phyloP scores from a whole-genome alignment of 148 eudicot genomes.

The Chenopodium berlandieri region DNA sequence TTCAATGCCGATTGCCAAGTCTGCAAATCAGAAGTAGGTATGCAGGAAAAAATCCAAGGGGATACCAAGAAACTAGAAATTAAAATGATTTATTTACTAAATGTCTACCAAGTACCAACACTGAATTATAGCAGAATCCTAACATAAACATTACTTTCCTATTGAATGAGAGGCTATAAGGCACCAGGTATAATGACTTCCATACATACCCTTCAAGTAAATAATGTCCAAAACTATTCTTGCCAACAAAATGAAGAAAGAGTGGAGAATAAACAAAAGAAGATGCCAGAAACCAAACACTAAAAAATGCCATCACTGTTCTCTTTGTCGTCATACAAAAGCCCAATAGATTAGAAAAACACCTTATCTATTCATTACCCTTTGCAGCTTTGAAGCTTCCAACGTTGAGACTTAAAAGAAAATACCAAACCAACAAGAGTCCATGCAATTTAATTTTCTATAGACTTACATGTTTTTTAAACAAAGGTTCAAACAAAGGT shows the following conservation, averaged over 20 bases:
- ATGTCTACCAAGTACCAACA: background rate
- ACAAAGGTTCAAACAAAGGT: background rate
- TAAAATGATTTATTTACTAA: background rate
- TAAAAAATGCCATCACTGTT: background rate
- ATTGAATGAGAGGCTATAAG: background rate
- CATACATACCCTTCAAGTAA: background rate
- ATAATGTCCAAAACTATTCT: too few species aligned
- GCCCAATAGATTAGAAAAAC: background rate
- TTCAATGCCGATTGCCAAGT: background rate
- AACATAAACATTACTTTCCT: background rate
- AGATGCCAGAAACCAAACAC: constrained; percentile 9
- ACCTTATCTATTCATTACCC: background rate
- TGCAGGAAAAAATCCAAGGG: background rate
- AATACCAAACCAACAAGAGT: background rate
- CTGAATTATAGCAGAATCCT: background rate
- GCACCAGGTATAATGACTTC: background rate
- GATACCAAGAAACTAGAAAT: background rate
- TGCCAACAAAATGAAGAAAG: background rate
- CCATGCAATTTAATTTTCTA: background rate
- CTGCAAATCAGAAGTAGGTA: background rate
- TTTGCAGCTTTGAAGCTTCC: constrained; percentile 1
- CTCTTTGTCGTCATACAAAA: background rate
- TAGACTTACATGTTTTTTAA: background rate
- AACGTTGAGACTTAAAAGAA: background rate
- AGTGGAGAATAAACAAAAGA: background rate